Base-by-base conservation (phyloP, 768 basidiomycete genomes). In the Termitomyces bulborhizus region DNA sequence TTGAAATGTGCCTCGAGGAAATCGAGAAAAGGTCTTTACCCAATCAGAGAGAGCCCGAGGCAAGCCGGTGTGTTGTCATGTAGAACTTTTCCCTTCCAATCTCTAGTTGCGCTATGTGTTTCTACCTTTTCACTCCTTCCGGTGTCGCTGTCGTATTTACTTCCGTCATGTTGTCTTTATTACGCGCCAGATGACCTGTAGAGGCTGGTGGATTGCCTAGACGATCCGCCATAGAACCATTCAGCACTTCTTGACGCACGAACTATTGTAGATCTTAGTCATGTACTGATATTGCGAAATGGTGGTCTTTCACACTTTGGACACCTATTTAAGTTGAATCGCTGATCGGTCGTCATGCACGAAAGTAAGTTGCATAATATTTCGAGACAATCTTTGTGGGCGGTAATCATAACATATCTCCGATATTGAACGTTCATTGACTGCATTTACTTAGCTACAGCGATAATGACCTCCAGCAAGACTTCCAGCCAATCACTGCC, bases 1-100 rank as follows among this genome's bases (percentile, higher is more conserved):
- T 93, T 54, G 90, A 93, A 63, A 76, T 90, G 49, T 90, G 89
- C 66, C 76, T 93, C 42, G 84, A 75, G 39, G 89, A 93, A 66
- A 91, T 93, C 59, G 88, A 93, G 76, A 89, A 84, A 67, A 79
- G 82, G 53, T 76, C 69, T n/a, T 62, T 82, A 24, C 81, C 85
- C 26, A 79, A 76, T 63, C 75, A 74, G 58, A 57, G 65, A 2
- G 76, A 76, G 44, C 69, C 73, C 36, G 65, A 67, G 26, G 55
- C 66, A 13, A 75, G 68, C 58, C 66, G 69, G 12, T 77, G 76
- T 63, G 52, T 69, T 32, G 46, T 75, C 53, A 74, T 74, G 75
- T 76, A 73, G 68, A 56, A 57, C 34, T 36, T 48, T 53, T 31
- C 21, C 37, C 21, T 9, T 16, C 31, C 46, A n/a, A 15, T 44